Evolutionary conservation across 2,329 filamentous ascomycete species (phyloP), one percentile per base, ranked within the genome.

Genomic region (Phyllosticta citribraziliensis): DNA sequence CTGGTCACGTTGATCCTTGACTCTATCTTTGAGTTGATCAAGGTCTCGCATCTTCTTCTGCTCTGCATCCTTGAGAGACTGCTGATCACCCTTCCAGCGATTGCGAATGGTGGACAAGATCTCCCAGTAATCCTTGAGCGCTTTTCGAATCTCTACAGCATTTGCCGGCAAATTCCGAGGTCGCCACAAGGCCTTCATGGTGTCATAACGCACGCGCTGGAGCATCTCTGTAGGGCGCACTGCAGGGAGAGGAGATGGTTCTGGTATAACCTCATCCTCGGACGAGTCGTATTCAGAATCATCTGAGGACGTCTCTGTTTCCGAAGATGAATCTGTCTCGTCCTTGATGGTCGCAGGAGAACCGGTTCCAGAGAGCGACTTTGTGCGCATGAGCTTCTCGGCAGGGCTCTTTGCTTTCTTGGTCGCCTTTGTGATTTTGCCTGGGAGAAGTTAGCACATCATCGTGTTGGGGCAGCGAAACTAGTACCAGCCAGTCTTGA

Each of bases 121-220:
- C 56, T 85, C 82, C 75, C 83, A 84, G 67, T 83, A 82, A 52
- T 80, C 77, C 56, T 78, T 77, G 64, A 86, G 74, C 53, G 80
- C 80, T 64, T 72, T 74, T 65, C 82, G 80, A 62, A 86, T 80
- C 63, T 79, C 79, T 25, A 81, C 78, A 17, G 76, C 73, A 60
- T 75, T 73, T 20, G 79, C 74, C 33, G 74, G 70, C 63, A 78
- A 79, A 64, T 80, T 81, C 63, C 79, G 79, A 54, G 81, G 79
- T 56, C 77, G 79, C 84, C 84, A 87, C 11, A 85, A 78, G 30
- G 83, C 82, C 69, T 83, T 82, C 61, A 85, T 79, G 10, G 82
- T 78, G 67, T 86, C 83, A 70, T 85, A 86, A 59, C 78, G 76
- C 14, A 79, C 78, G 52, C 78, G 82, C 66, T 75, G 79, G 63